Evolutionary conservation across 148 eudicot genomes (phyloP), one percentile per base, ranked within the genome.

Genomic region (Persicaria tinctoria): DNA sequence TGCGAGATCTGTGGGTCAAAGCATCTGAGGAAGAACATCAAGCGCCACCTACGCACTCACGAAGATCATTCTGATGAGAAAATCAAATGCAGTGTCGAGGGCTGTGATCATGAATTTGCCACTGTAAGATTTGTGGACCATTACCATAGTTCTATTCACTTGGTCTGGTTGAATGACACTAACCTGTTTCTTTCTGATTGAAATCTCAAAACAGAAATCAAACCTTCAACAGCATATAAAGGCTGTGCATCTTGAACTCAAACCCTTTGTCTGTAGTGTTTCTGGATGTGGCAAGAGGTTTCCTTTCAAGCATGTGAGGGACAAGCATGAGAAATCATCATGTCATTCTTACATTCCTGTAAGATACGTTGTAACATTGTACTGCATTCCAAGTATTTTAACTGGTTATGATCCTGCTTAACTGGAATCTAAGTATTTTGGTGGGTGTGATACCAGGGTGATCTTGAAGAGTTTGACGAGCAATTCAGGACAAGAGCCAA

Each of bases 301-400:
- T 68, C 51, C 92, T 8, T 92, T 87, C 85, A 96, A 92, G 85
- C 99, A 96, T 63, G 99, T 92, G 70, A 90, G 94, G 76, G 93
- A 92, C 76, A 89, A 90, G 20, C 99, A 92, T 8, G 99, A 96
- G 81, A 86, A 88, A 76, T 74, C 94, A 6, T 80, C 78, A n/a
- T 80, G 88, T 80, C 97, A 92, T 77, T 73, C 84, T 11, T 92
- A 83, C 80, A 83, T 78, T 5, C 87, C 23, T 66, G 97, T 94
- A 86, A 80, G 80, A 17, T 4, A 46, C 69, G 1, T 12, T 71
- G 0, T 17, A 8, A 4, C 74, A 18, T n/a, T 6, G 46, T 70
- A 9, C 49, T 10, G n/a, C 32, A 32, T 32, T 63, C 12, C 41
- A 18, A 7, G 4, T 14, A 14, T 4, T 47, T 18, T 71, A 0